These are phyloP conservation scores for Geoglossum cookeanum DNA, from an alignment of 2,329 filamentous ascomycete species.

Conservation along the genomic window DNA sequence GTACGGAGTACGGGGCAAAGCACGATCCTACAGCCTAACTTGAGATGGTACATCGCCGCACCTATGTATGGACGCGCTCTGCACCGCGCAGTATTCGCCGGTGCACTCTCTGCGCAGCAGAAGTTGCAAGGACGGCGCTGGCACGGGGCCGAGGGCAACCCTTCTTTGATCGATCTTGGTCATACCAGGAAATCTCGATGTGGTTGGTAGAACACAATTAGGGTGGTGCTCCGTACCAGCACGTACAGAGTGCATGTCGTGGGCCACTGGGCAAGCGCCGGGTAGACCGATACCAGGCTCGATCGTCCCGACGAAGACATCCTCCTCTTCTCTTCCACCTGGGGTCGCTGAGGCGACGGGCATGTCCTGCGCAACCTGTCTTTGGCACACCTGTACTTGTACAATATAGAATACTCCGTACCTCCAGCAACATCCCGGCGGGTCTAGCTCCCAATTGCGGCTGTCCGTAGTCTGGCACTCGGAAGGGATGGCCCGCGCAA, in stretches of 20 bases:
- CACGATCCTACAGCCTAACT: neutral
- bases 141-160: neutral
- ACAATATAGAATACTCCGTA: too few species aligned
- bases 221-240: too few species aligned
- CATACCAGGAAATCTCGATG: neutral
- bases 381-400: neutral
- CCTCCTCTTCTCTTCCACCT: neutral
- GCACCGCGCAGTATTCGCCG: neutral
- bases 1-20: neutral
- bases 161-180: neutral
- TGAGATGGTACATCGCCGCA: neutral
- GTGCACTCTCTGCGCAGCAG: neutral
- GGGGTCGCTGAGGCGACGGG: neutral
- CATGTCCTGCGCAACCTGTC: neutral
- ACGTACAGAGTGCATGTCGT: neutral
- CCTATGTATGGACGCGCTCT: neutral
- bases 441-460: neutral
- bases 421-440: neutral
- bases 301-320: neutral
- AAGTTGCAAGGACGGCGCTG: neutral
- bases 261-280: neutral
- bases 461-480: neutral
- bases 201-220: neutral
- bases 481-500: neutral
- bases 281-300: neutral